Base-by-base conservation (phyloP, 2,329 filamentous ascomycete genomes). In the Sphaceloma murrayae region DNA sequence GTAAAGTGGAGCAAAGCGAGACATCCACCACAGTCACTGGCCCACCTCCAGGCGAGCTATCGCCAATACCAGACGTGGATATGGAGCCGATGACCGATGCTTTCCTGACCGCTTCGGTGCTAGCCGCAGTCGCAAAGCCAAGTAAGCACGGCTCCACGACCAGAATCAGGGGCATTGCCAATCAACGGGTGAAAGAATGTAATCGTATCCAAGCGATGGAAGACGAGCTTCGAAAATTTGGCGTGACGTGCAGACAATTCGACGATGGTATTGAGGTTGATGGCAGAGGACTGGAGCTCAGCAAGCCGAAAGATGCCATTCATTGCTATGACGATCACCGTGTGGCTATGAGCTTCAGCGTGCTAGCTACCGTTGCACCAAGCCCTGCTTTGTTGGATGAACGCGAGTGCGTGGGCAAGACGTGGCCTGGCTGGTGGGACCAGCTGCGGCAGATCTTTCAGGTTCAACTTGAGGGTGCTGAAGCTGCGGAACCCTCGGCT, bases 1-100 rank as follows among this genome's bases (percentile, higher is more conserved):
- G 91, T 64, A 74, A 70, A 2, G 91, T 98, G 4, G 73, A 85
- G 53, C 91, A 98, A 64, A 85, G 82, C 0, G 77, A 77, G 44
- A 78, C 74, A 13, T 93, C 88, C 1, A 98, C 91, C 1, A 96
- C 88, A 0, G 91, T 98, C 6, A 94, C 82, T 6, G 91, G 91
- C 1, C 91, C 91, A n/a, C 65, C 75, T 2, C 64, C 72, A 45
- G 89, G 91, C 8, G 65, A 73, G 11, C 67, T 98, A 29, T 79
- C 79, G 54, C 81, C 85, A 1, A 68, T 98, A 9, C 67, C 78
- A 13, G 82, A 89, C 48, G 79, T 98, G 19, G 88, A 98, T 57
- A 98, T 98, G 91, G 91, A 96, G 62, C 84, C 89, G 1, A 98
- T 98, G 91, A 98, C 91, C 0, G 91, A 98, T 63, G 91, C 91